Conservation (phyloP, 805 yeast genomes). For the Candida taoyuanica region DNA sequence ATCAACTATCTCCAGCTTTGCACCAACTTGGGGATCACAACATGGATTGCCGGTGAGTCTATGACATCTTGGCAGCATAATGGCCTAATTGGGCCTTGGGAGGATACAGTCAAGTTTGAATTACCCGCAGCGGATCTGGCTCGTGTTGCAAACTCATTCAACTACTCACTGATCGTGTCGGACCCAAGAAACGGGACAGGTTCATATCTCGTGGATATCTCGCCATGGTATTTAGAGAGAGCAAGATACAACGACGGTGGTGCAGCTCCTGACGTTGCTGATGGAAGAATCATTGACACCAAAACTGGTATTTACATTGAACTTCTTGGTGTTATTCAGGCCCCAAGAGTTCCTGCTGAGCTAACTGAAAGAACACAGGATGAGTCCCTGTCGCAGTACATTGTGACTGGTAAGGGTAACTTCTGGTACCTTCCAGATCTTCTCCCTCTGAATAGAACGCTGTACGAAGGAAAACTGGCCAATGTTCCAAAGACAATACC, state of each 20-base stretch:
- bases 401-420: conserved; percentile 39
- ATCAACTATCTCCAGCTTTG: conserved; percentile 43
- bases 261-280: conserved; percentile 40
- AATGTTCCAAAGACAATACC: conserved; percentile 40
- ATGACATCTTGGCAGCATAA: conserved; percentile 47
- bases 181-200: conserved; percentile 44
- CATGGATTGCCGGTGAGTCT: conserved; percentile 49
- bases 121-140: conserved; percentile 44
- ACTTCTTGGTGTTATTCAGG: conserved; percentile 40
- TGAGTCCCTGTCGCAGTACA: conserved; percentile 21
- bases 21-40: conserved; percentile 35
- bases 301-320: conserved; percentile 58
- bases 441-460: conserved; percentile 47
- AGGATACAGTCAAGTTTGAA: conserved; percentile 45
- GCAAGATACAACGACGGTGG: conserved; percentile 43
- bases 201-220: conserved; percentile 41
- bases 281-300: conserved; percentile 56
- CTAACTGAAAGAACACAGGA: conserved; percentile 10
- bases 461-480: conserved; percentile 53
- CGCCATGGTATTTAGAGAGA: conserved; percentile 47
- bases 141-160: conserved; percentile 42
- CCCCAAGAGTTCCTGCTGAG: conserved; percentile 23
- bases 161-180: conserved; percentile 40
- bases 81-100: conserved; percentile 51
- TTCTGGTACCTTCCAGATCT: conserved; percentile 45